Conservation (phyloP, 768 basidiomycete genomes). For the Leccinum incarnatum region DNA sequence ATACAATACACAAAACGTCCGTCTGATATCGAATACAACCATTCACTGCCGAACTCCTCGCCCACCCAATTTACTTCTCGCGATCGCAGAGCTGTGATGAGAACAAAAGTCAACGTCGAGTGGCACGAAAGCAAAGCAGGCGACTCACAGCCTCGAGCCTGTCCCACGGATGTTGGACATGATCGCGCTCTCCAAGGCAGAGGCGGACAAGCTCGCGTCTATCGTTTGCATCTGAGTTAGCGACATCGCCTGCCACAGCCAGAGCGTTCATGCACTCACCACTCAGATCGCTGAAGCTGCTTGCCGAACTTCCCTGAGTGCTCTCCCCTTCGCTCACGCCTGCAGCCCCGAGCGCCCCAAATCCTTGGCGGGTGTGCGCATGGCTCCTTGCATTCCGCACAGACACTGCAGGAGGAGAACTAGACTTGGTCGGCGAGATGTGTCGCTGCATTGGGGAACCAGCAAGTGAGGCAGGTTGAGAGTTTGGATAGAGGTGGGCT, state of each 20-base stretch:
- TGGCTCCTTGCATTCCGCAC: constrained; percentile 53
- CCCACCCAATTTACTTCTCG: constrained; percentile 31
- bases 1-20: neutral
- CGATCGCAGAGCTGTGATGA: constrained; percentile 32
- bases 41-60: constrained; percentile 30
- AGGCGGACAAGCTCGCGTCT: constrained; percentile 77
- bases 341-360: constrained; percentile 39
- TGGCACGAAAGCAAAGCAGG: neutral
- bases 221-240: neutral
- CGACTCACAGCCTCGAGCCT: constrained; percentile 68
- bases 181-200: constrained; percentile 76
- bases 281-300: constrained; percentile 84
- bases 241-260: neutral
- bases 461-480: constrained; percentile 18
- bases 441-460: constrained; percentile 46
- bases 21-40: neutral
- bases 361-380: constrained; percentile 45
- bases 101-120: constrained; percentile 1
- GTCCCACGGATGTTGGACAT: constrained; percentile 69
- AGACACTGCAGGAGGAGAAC: constrained; percentile 59
- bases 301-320: constrained; percentile 68
- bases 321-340: constrained; percentile 55
- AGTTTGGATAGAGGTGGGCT: constrained; percentile 10
- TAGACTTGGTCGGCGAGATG: constrained; percentile 53
- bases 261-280: constrained; percentile 45